Evolutionary conservation across 1,284 basidiomycete species (phyloP).

Genomic region (Cryptococcus floricola): DNA sequence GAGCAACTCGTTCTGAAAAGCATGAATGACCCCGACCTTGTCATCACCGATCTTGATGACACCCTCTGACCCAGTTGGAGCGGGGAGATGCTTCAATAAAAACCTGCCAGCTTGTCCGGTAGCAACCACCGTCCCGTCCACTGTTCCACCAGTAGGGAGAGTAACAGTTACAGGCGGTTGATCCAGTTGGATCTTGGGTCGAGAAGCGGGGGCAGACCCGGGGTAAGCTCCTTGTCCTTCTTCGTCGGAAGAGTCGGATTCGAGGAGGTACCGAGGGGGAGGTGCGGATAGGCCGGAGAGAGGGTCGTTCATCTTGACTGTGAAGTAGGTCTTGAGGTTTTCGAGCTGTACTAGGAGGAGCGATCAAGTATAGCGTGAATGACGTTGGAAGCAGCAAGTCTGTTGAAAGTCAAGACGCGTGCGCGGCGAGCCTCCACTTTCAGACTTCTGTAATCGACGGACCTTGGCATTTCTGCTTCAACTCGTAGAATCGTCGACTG

Average conservation of each 20-base stretch:
- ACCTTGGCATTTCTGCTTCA: too few species aligned
- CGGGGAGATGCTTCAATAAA: conserved; percentile 8
- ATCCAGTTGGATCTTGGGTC: conserved; percentile 4
- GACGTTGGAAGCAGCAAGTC: too few species aligned
- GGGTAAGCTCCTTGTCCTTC: conserved; percentile 43
- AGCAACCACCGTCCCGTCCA: conserved; percentile 20
- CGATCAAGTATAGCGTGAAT: too few species aligned
- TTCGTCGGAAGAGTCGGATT: conserved; percentile 47
- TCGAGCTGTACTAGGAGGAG: too few species aligned
- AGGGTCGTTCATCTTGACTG: conserved; percentile 36
- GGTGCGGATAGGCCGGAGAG: conserved; percentile 29
- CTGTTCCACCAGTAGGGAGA: neutral
- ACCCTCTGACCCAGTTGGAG: conserved; percentile 8
- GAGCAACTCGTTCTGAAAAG: neutral
- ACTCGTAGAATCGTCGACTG: too few species aligned
- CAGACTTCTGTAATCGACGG: too few species aligned
- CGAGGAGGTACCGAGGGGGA: conserved; percentile 44
- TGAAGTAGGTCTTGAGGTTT: too few species aligned
- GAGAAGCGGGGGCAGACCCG: conserved; percentile 5
- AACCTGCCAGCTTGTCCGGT: conserved; percentile 38
- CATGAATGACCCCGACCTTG: neutral
- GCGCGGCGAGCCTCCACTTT: too few species aligned
- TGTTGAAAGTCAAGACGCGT: too few species aligned
- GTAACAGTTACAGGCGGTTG: neutral
- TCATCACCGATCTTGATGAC: conserved; percentile 12